Percentiles rank a stretch among this genome's conserved stretches.
phyloP scores from a whole-genome alignment of 2,329 filamentous ascomycete species.

The Celoporthe dispersa region DNA sequence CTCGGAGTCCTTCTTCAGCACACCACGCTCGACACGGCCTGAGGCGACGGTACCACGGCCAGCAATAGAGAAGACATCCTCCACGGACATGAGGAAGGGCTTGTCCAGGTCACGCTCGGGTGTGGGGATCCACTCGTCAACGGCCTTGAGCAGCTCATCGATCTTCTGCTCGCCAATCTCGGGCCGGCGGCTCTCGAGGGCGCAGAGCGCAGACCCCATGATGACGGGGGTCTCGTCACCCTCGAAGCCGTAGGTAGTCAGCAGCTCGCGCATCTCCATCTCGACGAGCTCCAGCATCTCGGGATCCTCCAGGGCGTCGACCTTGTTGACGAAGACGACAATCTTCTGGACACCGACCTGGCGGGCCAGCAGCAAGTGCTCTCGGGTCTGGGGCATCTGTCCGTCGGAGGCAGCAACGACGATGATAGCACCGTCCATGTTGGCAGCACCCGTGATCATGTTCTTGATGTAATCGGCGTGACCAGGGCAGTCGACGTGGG shows the following conservation, averaged over 20 bases:
- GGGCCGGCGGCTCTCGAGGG: conserved; percentile 81
- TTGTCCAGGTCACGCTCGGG: conserved; percentile 94
- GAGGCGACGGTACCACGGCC: conserved; percentile 97
- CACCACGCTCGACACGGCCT: conserved; percentile 94
- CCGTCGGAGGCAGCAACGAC: conserved; percentile 98
- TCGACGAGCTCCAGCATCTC: conserved; percentile 99
- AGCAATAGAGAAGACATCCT: conserved; percentile 88
- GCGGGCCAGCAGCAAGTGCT: conserved; percentile 95
- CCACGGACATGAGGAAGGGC: conserved; percentile 98
- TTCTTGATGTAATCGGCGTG: conserved; percentile 99
- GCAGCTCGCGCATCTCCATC: conserved; percentile 99
- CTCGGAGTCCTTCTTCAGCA: conserved; percentile 90
- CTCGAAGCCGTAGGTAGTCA: conserved; percentile 92
- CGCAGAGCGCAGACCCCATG: conserved; percentile 95
- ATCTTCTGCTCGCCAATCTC: conserved; percentile 90
- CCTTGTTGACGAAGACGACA: conserved; percentile 99
- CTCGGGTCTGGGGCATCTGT: conserved; percentile 99
- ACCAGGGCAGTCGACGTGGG: conserved; percentile 99
- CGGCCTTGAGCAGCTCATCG: conserved; percentile 85
- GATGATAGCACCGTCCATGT: conserved; percentile 99
- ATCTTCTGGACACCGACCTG: conserved; percentile 98
- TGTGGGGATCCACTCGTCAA: conserved; percentile 96
- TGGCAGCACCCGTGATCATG: conserved; percentile 99
- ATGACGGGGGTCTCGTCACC: conserved; percentile 97
- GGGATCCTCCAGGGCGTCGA: conserved; percentile 94